Evolutionary conservation across 805 yeast species (phyloP).

Genomic region (Starmerella bombicola): DNA sequence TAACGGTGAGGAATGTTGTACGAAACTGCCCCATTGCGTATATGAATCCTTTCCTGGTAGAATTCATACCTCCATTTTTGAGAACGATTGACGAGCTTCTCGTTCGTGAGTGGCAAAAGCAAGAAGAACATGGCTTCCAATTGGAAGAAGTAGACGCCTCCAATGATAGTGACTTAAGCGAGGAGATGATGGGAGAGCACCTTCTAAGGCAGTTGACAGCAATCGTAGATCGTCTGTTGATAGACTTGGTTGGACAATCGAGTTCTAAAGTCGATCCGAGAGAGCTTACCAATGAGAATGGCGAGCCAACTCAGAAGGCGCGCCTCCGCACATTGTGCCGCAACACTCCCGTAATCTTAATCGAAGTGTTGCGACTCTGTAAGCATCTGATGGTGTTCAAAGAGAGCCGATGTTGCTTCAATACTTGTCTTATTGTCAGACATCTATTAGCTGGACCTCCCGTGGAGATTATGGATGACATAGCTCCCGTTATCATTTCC

Average conservation of each 20-base stretch:
- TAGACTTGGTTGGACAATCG: conserved; percentile 77
- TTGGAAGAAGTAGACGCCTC: conserved; percentile 35
- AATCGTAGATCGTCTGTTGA: conserved; percentile 71
- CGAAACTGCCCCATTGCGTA: conserved; percentile 73
- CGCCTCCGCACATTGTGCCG: conserved; percentile 54
- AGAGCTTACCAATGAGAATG: conserved; percentile 32
- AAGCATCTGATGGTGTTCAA: conserved; percentile 68
- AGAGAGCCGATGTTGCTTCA: conserved; percentile 86
- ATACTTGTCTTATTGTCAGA: conserved; percentile 69
- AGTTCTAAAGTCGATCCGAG: conserved; percentile 34
- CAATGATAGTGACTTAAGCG: conserved; percentile 76
- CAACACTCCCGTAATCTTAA: conserved; percentile 51
- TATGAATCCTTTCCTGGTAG: conserved; percentile 57
- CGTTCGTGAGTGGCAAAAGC: conserved; percentile 62
- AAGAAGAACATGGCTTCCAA: conserved; percentile 37
- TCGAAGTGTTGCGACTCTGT: conserved; percentile 62
- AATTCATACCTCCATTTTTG: conserved; percentile 66
- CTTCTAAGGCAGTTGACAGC: conserved; percentile 85
- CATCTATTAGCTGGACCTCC: conserved; percentile 42
- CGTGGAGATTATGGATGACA: conserved; percentile 56
- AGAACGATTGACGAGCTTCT: conserved; percentile 61
- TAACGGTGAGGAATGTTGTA: conserved; percentile 73
- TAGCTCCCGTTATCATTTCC: conserved; percentile 55
- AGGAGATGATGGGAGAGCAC: conserved; percentile 97
- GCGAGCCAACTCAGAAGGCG: conserved; percentile 35